phyloP scores from a whole-genome alignment of 179 eudicot genomes.

The Amaranthus tricolor region DNA sequence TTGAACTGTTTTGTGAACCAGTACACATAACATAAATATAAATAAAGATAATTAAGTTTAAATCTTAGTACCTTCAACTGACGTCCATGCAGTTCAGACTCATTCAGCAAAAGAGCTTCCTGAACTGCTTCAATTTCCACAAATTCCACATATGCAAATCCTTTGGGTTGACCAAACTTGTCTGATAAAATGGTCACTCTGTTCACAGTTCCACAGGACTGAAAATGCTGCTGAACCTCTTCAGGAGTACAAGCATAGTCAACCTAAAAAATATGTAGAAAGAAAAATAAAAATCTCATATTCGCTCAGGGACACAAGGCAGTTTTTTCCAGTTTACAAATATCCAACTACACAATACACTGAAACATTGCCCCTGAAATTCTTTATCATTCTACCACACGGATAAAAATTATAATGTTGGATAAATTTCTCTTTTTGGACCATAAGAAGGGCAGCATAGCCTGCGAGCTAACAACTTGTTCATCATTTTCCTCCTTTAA shows the following conservation, averaged over 20 bases:
- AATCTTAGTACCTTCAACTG: conserved; percentile 52
- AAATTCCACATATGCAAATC: conserved; percentile 73
- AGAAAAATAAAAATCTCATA: background rate
- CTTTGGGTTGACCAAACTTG: conserved; percentile 78
- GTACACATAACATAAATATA: background rate
- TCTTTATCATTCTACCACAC: no score
- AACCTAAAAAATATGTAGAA: conserved; percentile 37
- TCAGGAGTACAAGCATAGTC: conserved; percentile 81
- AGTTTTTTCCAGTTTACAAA: background rate
- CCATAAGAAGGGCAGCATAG: no score
- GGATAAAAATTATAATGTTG: no score
- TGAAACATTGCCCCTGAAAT: background rate
- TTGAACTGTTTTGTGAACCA: background rate
- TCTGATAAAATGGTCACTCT: conserved; percentile 67
- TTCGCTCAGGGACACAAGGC: background rate
- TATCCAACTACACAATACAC: background rate
- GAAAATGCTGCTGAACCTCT: conserved; percentile 82
- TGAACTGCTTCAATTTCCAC: conserved; percentile 71
- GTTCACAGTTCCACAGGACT: conserved; percentile 77
- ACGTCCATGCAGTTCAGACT: conserved; percentile 73
- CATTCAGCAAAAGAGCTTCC: conserved; percentile 57
- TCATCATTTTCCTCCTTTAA: no score
- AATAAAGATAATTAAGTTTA: background rate
- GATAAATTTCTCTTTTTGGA: no score
- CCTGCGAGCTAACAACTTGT: no score